Conservation (phyloP, 2,329 filamentous ascomycete species). For the Stemphylium beticola region DNA sequence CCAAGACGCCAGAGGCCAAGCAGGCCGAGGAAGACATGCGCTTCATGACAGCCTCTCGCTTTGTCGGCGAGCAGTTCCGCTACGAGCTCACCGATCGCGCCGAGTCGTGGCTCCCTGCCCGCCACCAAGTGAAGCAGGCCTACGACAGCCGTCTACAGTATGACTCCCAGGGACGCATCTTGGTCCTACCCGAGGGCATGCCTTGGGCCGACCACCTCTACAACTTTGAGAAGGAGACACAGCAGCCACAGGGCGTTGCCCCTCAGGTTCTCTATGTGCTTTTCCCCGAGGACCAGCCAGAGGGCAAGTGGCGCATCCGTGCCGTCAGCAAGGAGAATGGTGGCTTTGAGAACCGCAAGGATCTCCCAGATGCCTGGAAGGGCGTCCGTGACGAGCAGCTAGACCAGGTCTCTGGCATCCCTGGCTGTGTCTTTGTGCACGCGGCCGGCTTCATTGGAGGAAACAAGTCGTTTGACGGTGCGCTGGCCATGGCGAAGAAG, state of each 20-base stretch:
- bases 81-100: slow-evolving; percentile 78
- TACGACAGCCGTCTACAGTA: slow-evolving; percentile 72
- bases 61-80: slow-evolving; percentile 89
- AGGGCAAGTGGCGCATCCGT: slow-evolving; percentile 91
- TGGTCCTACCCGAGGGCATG: slow-evolving; percentile 78
- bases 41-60: slow-evolving; percentile 76
- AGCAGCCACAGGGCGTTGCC: slow-evolving; percentile 49
- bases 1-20: slow-evolving; percentile 47
- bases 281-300: slow-evolving; percentile 80
- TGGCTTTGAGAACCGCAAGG: slow-evolving; percentile 90
- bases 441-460: slow-evolving; percentile 96
- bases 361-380: slow-evolving; percentile 89
- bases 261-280: slow-evolving; percentile 82
- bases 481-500: slow-evolving; percentile 81
- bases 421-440: slow-evolving; percentile 89
- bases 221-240: slow-evolving; percentile 71
- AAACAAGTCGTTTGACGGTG: slow-evolving; percentile 89
- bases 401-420: slow-evolving; percentile 71
- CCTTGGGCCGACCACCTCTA: slow-evolving; percentile 98
- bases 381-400: slow-evolving; percentile 87
- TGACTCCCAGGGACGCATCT: slow-evolving; percentile 76
- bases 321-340: slow-evolving; percentile 83
- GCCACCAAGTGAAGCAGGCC: slow-evolving; percentile 76
- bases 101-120: slow-evolving; percentile 84
- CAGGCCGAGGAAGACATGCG: slow-evolving; percentile 80